Percentiles rank a stretch among this genome's conserved stretches.
Conservation (phyloP, 202 grass and related monocot genomes). For the Digitaria exilis region DNA sequence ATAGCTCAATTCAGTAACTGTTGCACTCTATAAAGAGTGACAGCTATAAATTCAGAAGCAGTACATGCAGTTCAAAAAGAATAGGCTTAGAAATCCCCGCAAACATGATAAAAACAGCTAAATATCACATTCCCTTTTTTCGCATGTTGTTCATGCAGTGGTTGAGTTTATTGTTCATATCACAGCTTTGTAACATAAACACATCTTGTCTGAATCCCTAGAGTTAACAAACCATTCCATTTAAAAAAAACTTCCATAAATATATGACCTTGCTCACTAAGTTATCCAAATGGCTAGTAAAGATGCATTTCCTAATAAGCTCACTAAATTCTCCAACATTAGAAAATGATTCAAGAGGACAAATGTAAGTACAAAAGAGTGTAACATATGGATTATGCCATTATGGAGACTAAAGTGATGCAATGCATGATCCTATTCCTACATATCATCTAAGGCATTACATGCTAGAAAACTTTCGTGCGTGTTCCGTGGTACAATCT, state of each 20-base stretch:
- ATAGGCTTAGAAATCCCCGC: neutral
- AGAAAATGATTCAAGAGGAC: neutral
- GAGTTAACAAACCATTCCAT: conserved; percentile 13
- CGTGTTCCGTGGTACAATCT: conserved; percentile 15
- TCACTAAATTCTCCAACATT: too few relatives aligned
- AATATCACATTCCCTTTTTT: neutral
- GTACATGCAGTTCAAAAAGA: conserved; percentile 25
- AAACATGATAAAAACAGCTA: conserved; percentile 18
- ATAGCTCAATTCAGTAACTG: conserved; percentile 5
- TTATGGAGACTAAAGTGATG: conserved; percentile 4
- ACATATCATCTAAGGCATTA: conserved; percentile 20
- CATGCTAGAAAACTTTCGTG: conserved; percentile 23
- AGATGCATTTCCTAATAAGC: conserved; percentile 10
- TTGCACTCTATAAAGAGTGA: conserved; percentile 16
- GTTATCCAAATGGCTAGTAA: conserved; percentile 13
- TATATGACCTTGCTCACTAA: neutral
- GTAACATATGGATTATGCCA: too few relatives aligned
- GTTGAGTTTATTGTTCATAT: conserved; percentile 7
- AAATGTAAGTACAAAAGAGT: neutral
- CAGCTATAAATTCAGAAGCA: conserved; percentile 8
- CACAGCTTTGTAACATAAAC: neutral
- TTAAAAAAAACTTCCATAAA: conserved; percentile 2
- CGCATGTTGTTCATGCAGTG: conserved; percentile 1
- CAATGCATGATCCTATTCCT: neutral
- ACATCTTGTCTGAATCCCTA: neutral